Evolutionary conservation across 441 rosid genomes (phyloP), one percentile per base, ranked within the genome.

Genomic region (Kokia cookei): DNA sequence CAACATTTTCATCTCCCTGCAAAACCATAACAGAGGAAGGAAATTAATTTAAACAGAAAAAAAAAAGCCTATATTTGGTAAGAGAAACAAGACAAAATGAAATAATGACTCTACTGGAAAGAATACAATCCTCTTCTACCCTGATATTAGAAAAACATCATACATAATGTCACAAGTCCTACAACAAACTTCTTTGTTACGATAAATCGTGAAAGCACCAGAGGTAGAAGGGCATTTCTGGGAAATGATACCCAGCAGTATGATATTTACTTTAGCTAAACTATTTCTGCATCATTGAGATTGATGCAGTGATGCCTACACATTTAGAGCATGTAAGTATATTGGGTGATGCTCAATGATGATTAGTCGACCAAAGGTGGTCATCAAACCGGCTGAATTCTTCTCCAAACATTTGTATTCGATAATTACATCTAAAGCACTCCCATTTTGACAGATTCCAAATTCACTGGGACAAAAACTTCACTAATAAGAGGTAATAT

Each of bases 1-100:
- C 89, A 40, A 88, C 98, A 80, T 93, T 89, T 83, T 93, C 96
- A 78, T 85, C 91, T 43, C 96, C 97, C 97, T 93, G 87, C 75
- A 87, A 59, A 75, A 71, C 63, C 71, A 37, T 51, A 67, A 79
- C 22, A 37, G 70, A 74, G 43, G 58, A 65, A 78, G 42, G 51
- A 17, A 64, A 76, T 72, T 51, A 22, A 63, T 62, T 19, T 12
- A 42, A 67, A 73, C 19, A 24, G 24, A 66, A 26, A 24, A 65
- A 24, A 65, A 0, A 60, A 74, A 43, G 58, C 54, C 71, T 26
- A 80, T 69, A 71, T 71, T 78, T 22, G 35, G 65, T 54, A 51
- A 71, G 62, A 57, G 47, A 53, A 32, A 26, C 17, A 64, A 74
- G 17, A 45, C 10, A 35, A 54, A 71, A 48, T 37, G 24, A 72